Percentiles rank a stretch among this genome's conserved stretches.
Conservation (phyloP, 208 protist species). For the Borovskyia barvae region DNA sequence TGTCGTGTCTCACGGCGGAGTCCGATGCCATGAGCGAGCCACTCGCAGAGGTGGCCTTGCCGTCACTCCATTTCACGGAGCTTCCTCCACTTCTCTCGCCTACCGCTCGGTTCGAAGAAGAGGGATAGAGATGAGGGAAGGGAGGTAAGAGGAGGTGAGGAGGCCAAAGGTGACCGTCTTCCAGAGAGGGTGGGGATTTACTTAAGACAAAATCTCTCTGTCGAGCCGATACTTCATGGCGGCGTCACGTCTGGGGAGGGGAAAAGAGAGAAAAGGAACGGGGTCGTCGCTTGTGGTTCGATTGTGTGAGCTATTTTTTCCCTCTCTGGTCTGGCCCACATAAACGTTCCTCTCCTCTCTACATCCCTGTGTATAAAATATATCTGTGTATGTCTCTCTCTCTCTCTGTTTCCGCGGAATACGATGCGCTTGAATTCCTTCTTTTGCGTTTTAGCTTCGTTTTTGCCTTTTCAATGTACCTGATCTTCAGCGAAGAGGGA, state of each 20-base stretch:
- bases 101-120: too few relatives aligned
- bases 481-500: too few relatives aligned
- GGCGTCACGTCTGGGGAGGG: not conserved
- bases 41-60: slow-evolving; percentile 33
- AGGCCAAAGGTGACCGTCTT: not conserved
- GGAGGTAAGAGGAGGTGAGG: not conserved
- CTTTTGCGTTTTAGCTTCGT: too few relatives aligned
- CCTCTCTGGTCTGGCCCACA: too few relatives aligned
- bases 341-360: too few relatives aligned
- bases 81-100: slow-evolving; percentile 23
- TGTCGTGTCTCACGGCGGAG: slow-evolving; percentile 64
- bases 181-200: too few relatives aligned
- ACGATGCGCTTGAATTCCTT: too few relatives aligned
- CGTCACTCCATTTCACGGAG: slow-evolving; percentile 21
- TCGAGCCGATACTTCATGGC: too few relatives aligned
- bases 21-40: slow-evolving; percentile 46
- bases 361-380: not conserved
- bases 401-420: not conserved
- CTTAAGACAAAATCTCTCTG: too few relatives aligned
- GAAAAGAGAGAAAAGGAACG: slow-evolving; percentile 1
- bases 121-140: too few relatives aligned
- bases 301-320: too few relatives aligned
- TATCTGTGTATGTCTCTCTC: not conserved
- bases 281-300: not conserved
- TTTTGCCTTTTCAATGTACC: too few relatives aligned